These are phyloP conservation scores for Spencermartinsiella europaea DNA, from an alignment of 805 yeast genomes.

Conservation along the genomic window DNA sequence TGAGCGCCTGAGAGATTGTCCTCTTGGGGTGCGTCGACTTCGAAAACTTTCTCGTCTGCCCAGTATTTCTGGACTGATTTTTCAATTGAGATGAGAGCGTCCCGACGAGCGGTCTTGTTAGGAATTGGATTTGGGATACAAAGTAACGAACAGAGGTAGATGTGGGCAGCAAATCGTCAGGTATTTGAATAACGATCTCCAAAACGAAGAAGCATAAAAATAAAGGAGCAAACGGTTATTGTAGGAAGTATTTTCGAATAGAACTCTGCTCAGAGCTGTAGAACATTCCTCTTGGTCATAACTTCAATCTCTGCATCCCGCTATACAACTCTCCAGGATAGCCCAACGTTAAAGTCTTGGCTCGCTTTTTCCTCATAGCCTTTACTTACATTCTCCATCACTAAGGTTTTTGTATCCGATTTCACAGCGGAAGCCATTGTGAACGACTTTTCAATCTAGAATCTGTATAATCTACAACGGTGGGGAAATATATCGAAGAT, in stretches of 20 bases:
- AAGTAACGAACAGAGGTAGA: background rate
- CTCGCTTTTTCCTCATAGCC: too few species aligned
- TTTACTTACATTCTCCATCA: slow-evolving; percentile 27
- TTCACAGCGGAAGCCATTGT: slow-evolving; percentile 4
- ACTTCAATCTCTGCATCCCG: too few species aligned
- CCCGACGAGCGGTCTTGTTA: slow-evolving; percentile 77
- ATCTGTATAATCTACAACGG: too few species aligned
- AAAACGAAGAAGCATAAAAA: too few species aligned
- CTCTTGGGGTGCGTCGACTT: slow-evolving; percentile 78
- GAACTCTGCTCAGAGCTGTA: background rate
- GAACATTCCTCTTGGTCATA: too few species aligned
- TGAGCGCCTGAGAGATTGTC: slow-evolving; percentile 67
- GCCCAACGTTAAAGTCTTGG: too few species aligned
- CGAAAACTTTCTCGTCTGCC: slow-evolving; percentile 82
- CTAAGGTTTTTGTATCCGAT: slow-evolving; percentile 26
- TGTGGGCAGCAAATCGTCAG: background rate
- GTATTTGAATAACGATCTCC: background rate
- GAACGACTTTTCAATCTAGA: background rate
- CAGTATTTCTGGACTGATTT: slow-evolving; percentile 81
- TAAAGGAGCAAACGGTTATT: too few species aligned
- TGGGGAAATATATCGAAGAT: too few species aligned
- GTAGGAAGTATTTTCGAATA: too few species aligned
- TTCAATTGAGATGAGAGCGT: slow-evolving; percentile 83
- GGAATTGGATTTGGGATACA: background rate
- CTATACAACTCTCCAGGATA: too few species aligned